phyloP scores from a whole-genome alignment of 805 yeast genomes.

The Blastobotrys parvus region DNA sequence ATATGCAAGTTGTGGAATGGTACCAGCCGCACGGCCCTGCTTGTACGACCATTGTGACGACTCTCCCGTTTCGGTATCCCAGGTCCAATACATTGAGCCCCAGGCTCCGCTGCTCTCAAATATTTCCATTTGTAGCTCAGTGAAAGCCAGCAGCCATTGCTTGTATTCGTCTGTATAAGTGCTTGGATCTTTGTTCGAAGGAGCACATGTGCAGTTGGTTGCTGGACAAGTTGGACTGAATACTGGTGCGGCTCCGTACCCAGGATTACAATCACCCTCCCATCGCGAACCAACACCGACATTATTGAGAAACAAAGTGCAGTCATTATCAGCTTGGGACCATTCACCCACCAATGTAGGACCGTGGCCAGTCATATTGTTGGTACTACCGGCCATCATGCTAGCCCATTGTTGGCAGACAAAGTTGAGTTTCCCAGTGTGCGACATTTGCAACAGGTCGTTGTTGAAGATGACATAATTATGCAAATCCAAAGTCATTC shows the following conservation, averaged over 20 bases:
- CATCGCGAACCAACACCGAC: constrained; percentile 71
- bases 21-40: constrained; percentile 22
- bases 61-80: constrained; percentile 57
- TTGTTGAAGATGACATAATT: constrained; percentile 68
- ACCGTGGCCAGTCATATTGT: constrained; percentile 53
- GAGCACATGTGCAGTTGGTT: constrained; percentile 46
- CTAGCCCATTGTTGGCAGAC: constrained; percentile 44
- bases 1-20: constrained; percentile 25
- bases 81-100: constrained; percentile 71
- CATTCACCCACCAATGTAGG: constrained; percentile 68
- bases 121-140: constrained; percentile 80
- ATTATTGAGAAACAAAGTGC: constrained; percentile 77
- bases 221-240: constrained; percentile 25
- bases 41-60: constrained; percentile 29
- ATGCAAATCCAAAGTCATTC: constrained; percentile 74
- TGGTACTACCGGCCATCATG: constrained; percentile 45
- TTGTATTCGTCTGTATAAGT: constrained; percentile 51
- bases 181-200: constrained; percentile 33
- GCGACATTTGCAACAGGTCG: constrained; percentile 22
- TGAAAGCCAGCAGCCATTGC: constrained; percentile 49
- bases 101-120: constrained; percentile 64
- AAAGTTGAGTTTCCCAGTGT: constrained; percentile 23
- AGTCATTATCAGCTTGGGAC: constrained; percentile 81
- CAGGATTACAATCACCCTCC: constrained; percentile 45
- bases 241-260: constrained; percentile 19